phyloP scores from a whole-genome alignment of 2,329 filamentous ascomycete species.

The Aspergillus jensenii region DNA sequence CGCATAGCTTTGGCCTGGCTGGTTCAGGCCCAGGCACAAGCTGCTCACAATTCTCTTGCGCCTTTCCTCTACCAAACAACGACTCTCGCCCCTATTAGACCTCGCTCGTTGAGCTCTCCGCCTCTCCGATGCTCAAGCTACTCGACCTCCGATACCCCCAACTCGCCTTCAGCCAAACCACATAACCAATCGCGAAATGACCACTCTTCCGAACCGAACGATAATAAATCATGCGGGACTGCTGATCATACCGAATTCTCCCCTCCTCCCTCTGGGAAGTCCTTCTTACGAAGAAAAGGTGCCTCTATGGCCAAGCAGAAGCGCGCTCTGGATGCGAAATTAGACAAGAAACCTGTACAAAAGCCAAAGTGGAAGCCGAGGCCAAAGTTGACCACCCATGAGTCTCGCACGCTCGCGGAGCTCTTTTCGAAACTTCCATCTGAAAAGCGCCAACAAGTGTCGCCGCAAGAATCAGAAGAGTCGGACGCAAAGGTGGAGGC shows the following conservation, averaged over 20 bases:
- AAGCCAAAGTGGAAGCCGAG: slow-evolving; percentile 9
- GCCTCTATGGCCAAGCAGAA: background rate
- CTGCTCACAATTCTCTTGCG: slow-evolving; percentile 43
- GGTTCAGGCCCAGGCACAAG: slow-evolving; percentile 23
- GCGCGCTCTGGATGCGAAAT: background rate
- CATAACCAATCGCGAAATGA: background rate
- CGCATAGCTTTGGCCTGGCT: slow-evolving; percentile 34
- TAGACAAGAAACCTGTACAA: background rate
- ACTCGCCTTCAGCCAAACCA: background rate
- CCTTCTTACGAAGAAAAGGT: slow-evolving; percentile 13
- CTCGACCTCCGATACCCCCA: slow-evolving; percentile 14
- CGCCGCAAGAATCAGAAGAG: background rate
- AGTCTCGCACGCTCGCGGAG: slow-evolving; percentile 16
- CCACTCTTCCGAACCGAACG: background rate
- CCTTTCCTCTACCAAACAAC: slow-evolving; percentile 73
- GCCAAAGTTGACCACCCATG: slow-evolving; percentile 15
- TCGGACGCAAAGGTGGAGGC: background rate
- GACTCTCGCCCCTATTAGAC: slow-evolving; percentile 48
- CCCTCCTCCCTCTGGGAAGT: slow-evolving; percentile 5
- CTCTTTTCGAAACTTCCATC: slow-evolving; percentile 14
- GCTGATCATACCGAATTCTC: background rate
- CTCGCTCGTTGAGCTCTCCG: slow-evolving; percentile 6
- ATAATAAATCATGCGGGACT: background rate
- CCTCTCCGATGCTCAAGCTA: slow-evolving; percentile 13
- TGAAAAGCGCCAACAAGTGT: slow-evolving; percentile 4